Base-by-base conservation (phyloP, 805 yeast genomes). In the Starmerella roubikii region DNA sequence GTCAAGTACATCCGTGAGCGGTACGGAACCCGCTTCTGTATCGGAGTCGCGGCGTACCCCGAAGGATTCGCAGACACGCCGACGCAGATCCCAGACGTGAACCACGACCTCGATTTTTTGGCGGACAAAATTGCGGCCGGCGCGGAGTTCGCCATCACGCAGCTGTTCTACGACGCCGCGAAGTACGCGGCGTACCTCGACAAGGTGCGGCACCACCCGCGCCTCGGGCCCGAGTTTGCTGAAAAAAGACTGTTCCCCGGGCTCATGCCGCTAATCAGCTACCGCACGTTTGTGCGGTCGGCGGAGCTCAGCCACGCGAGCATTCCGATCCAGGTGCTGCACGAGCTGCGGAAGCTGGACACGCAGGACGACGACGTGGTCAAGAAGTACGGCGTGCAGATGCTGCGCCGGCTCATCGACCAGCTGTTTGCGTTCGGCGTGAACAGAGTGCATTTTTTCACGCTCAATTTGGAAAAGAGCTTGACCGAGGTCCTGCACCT, bases 1-100 rank as follows among this genome's bases (percentile, higher is more conserved):
- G 94, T 91, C 10, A 69, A 63, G 48, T 86, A 88, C 56, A 86
- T 91, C 30, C 32, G 71, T 49, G 48, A 66, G 38, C 57, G 72
- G 34, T 67, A 86, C 55, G 91, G 83, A 3, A 81, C 81, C 54
- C 78, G 76, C 50, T 88, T 88, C 61, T 81, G 94, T 55, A 67
- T 88, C 39, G 98, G 98, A 44, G 98, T 88, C 13, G 98, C 98
- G 2, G 96, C 93, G 1, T 88, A 88, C 58, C 95, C 98, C 8
- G 98, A 88, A 56, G 98, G 98, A 16, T 96, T 88, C 60, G 85
- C 83, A 26, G 94, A 86, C 50, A 88, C 93, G 12, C 68, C 84
- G 1, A 82, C 77, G 49, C 59, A 72, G 8, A 67, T 66, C 26
- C 94, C 85, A 56, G 71, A 74, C 51, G 74, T 78, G 1, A 55